Base-by-base conservation (phyloP, 140 eudicot genomes). In the Flaveria floridana region DNA sequence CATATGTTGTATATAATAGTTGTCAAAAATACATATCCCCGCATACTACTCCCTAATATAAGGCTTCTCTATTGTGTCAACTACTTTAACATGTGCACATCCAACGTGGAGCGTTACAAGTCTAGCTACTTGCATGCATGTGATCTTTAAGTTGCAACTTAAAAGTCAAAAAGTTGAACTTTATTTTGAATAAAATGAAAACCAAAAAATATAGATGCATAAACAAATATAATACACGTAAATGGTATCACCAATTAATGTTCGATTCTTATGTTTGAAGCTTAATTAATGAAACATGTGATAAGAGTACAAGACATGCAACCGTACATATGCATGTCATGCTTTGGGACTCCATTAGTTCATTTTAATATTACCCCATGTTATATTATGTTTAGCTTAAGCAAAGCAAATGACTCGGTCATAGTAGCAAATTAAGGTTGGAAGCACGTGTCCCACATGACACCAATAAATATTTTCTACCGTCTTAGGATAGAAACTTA, bases 221-320 rank as follows among this genome's bases (percentile, higher is more conserved):
- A 26, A 4, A 0, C 48, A 13, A 20, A 4, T 14, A 13, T 15
- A 6, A 28, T 64, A 30, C 50, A n/a, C 16, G 23, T 25, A 4
- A 21, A 25, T 44, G 12, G 14, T 44, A 44, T 44, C 14, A 44
- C 14, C 2, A 14, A 15, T 26, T 3, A 7, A 64, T 16, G 51
- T 39, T 65, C 28, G 30, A 66, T 66, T 37, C 71, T 66, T 66
- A 41, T 18, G 30, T 41, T 16, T 30, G 53, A 66, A 66, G 71
- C 8, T 30, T 16, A 1, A 30, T 55, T 4, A 48, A 53, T 55
- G 6, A 51, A 66, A 76, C 80, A 50, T 76, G 80, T n/a, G 2
- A 53, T 58, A 39, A 65, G 74, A 76, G 74, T 76, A 19, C 67
- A 76, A 76, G 44, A 65, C 68, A 67, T 76, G 80, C 80, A 76